Evolutionary conservation across 768 basidiomycete genomes (phyloP).

Genomic region (Hemileccinum impolitum): DNA sequence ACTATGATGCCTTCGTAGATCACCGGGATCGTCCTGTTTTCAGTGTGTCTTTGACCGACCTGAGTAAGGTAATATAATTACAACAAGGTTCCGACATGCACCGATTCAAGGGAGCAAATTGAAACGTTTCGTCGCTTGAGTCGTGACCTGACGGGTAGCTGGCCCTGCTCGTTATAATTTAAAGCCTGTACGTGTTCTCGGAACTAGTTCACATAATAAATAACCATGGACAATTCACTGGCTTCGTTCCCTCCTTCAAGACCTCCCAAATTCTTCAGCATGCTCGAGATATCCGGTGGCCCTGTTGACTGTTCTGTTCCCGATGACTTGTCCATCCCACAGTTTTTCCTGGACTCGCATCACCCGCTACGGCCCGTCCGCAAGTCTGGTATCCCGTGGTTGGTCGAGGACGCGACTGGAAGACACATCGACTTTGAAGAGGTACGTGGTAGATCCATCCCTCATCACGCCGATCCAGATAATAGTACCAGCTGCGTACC

Average conservation of each 20-base stretch:
- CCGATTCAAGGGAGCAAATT: too few relatives aligned
- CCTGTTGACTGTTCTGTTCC: conserved; percentile 44
- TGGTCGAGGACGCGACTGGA: conserved; percentile 57
- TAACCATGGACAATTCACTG: background rate
- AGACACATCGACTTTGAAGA: conserved; percentile 42
- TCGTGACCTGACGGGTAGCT: too few relatives aligned
- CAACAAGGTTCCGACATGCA: too few relatives aligned
- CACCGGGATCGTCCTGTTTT: too few relatives aligned
- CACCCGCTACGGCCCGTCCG: conserved; percentile 45
- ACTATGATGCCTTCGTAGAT: too few relatives aligned
- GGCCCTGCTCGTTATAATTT: too few relatives aligned
- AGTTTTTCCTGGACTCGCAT: conserved; percentile 55
- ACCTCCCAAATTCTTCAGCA: background rate
- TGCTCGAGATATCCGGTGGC: conserved; percentile 25
- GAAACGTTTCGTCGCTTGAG: too few relatives aligned
- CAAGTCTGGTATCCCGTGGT: conserved; percentile 45
- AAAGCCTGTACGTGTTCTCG: too few relatives aligned
- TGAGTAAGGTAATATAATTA: too few relatives aligned
- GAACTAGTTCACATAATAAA: background rate
- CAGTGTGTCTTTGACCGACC: too few relatives aligned
- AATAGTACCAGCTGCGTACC: conserved; percentile 30
- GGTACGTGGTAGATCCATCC: conserved; percentile 32
- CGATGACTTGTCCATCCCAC: conserved; percentile 61
- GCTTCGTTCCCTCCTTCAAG: too few relatives aligned
- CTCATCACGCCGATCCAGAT: background rate